These are phyloP conservation scores for Aspergillus bombycis DNA, from an alignment of 2,329 filamentous ascomycete species.

Conservation along the genomic window DNA sequence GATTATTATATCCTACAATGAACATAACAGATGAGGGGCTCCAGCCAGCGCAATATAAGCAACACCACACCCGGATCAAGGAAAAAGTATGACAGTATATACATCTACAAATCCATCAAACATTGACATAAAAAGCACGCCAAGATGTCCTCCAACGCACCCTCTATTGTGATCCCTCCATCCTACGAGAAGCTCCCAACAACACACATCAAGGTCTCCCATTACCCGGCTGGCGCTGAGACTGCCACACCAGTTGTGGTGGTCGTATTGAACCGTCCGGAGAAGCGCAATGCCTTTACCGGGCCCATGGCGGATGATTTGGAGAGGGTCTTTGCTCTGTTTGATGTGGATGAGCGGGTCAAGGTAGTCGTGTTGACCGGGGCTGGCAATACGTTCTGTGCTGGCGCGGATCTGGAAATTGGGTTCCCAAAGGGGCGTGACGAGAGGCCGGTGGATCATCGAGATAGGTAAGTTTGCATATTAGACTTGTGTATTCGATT, in stretches of 20 bases:
- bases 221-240: conserved; percentile 49
- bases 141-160: conserved; percentile 13
- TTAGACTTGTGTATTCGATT: background rate
- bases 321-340: conserved; percentile 32
- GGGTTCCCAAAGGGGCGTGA: conserved; percentile 50
- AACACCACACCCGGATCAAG: background rate
- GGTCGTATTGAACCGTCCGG: conserved; percentile 57
- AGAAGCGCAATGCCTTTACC: conserved; percentile 63
- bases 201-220: conserved; percentile 39
- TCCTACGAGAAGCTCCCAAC: conserved; percentile 40
- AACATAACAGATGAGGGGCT: background rate
- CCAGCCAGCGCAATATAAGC: background rate
- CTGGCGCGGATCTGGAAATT: conserved; percentile 59
- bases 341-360: conserved; percentile 59
- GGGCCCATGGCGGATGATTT: conserved; percentile 54
- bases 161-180: conserved; percentile 28
- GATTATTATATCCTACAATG: background rate
- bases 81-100: background rate
- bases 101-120: background rate
- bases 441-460: conserved; percentile 52
- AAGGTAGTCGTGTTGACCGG: conserved; percentile 60
- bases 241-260: conserved; percentile 53
- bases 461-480: conserved; percentile 52
- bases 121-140: background rate
- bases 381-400: conserved; percentile 50